phyloP scores from a whole-genome alignment of 352 stramenopile genomes.

The Phytophthora hibernalis region DNA sequence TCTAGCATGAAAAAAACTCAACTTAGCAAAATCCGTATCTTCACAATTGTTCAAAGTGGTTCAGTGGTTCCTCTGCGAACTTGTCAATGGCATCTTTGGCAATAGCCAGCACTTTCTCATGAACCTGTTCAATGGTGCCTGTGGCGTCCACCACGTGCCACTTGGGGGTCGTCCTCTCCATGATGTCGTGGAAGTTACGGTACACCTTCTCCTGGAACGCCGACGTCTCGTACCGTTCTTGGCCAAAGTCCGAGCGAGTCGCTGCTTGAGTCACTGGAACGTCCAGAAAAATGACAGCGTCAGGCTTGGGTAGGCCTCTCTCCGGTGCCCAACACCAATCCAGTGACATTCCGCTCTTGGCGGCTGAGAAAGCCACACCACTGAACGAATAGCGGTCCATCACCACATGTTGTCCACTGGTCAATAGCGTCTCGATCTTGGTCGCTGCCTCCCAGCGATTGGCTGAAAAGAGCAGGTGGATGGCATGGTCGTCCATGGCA shows the following conservation, averaged over 20 bases:
- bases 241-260: conserved; percentile 93
- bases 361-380: conserved; percentile 98
- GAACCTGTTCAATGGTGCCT: conserved; percentile 78
- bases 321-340: conserved; percentile 99
- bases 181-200: conserved; percentile 80
- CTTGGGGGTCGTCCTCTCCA: conserved; percentile 43
- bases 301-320: conserved; percentile 95
- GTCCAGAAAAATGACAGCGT: conserved; percentile 98
- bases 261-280: conserved; percentile 91
- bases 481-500: conserved; percentile 95
- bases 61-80: conserved; percentile 36
- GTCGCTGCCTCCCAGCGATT: conserved; percentile 98
- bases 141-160: conserved; percentile 88
- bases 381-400: conserved; percentile 98
- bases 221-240: conserved; percentile 92
- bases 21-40: background rate
- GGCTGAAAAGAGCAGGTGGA: conserved; percentile 99
- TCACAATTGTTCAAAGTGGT: conserved; percentile 53
- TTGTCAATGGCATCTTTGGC: conserved; percentile 54
- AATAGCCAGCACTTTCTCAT: conserved; percentile 66
- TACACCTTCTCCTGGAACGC: conserved; percentile 90
- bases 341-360: conserved; percentile 94
- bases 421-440: conserved; percentile 74
- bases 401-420: conserved; percentile 92
- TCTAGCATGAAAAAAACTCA: conserved; percentile 24